These are phyloP conservation scores for Penicillium sp. DNA, from an alignment of 2,329 filamentous ascomycete genomes.

Conservation along the genomic window DNA sequence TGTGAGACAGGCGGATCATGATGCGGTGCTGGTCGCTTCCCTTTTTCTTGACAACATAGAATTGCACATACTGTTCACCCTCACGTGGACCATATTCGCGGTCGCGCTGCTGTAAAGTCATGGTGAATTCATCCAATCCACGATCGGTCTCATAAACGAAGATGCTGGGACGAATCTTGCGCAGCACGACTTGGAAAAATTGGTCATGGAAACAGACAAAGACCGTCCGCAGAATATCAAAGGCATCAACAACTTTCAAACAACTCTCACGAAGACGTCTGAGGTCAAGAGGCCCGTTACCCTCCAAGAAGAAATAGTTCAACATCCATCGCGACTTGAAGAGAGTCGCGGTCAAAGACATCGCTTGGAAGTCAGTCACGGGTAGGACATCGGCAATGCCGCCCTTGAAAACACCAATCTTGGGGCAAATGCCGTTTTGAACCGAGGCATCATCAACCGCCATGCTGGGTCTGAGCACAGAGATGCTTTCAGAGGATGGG, in stretches of 20 bases:
- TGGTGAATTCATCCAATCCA: slow-evolving; percentile 52
- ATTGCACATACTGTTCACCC: slow-evolving; percentile 61
- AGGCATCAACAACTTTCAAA: slow-evolving; percentile 54
- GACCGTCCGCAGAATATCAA: slow-evolving; percentile 66
- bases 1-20: slow-evolving; percentile 62
- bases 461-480: slow-evolving; percentile 23
- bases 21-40: slow-evolving; percentile 48
- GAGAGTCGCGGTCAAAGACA: slow-evolving; percentile 36
- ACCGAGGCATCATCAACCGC: slow-evolving; percentile 42
- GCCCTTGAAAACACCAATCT: slow-evolving; percentile 52
- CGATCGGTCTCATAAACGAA: slow-evolving; percentile 54
- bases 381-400: slow-evolving; percentile 58
- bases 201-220: slow-evolving; percentile 55
- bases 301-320: slow-evolving; percentile 60
- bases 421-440: slow-evolving; percentile 49
- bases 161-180: slow-evolving; percentile 53
- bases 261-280: slow-evolving; percentile 47
- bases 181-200: slow-evolving; percentile 59
- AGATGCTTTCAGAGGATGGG: slow-evolving; percentile 25
- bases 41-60: slow-evolving; percentile 52
- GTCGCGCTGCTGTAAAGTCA: slow-evolving; percentile 56
- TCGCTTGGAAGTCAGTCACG: slow-evolving; percentile 49
- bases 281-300: slow-evolving; percentile 44
- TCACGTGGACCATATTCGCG: slow-evolving; percentile 55
- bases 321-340: slow-evolving; percentile 42